Conservation (phyloP, 768 basidiomycete genomes). For the Mycena metata region DNA sequence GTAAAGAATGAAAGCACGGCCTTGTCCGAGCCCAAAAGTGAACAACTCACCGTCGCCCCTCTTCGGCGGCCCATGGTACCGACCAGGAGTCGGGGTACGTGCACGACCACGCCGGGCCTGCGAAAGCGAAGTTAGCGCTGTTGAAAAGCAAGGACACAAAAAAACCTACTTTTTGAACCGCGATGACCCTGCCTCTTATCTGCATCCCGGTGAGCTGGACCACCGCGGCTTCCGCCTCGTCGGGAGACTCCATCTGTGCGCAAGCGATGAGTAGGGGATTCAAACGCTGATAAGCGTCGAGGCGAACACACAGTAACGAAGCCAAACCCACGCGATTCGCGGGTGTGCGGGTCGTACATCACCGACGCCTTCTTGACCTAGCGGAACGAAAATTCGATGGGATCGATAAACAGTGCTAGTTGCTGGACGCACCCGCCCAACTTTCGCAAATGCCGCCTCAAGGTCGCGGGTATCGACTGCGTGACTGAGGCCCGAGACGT, state of each 20-base stretch:
- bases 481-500: constrained; percentile 71
- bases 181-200: constrained; percentile 90
- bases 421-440: constrained; percentile 72
- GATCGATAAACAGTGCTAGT: no score
- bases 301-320: constrained; percentile 56
- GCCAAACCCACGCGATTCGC: constrained; percentile 78
- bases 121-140: constrained; percentile 23
- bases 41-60: constrained; percentile 58
- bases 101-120: constrained; percentile 93
- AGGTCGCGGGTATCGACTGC: constrained; percentile 86
- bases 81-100: constrained; percentile 92
- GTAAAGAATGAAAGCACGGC: not conserved
- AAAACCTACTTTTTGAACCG: constrained; percentile 77
- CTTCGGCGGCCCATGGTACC: constrained; percentile 95
- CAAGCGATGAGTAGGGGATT: constrained; percentile 24
- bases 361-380: constrained; percentile 82
- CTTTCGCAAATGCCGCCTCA: constrained; percentile 89
- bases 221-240: constrained; percentile 94
- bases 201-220: constrained; percentile 87
- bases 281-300: constrained; percentile 57
- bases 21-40: not conserved
- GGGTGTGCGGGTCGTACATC: constrained; percentile 80
- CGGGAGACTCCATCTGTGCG: constrained; percentile 69
- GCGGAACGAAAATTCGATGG: no score
- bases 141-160: not conserved